These are phyloP conservation scores for Claviceps fusiformis DNA, from an alignment of 2,329 filamentous ascomycete genomes.

Conservation along the genomic window DNA sequence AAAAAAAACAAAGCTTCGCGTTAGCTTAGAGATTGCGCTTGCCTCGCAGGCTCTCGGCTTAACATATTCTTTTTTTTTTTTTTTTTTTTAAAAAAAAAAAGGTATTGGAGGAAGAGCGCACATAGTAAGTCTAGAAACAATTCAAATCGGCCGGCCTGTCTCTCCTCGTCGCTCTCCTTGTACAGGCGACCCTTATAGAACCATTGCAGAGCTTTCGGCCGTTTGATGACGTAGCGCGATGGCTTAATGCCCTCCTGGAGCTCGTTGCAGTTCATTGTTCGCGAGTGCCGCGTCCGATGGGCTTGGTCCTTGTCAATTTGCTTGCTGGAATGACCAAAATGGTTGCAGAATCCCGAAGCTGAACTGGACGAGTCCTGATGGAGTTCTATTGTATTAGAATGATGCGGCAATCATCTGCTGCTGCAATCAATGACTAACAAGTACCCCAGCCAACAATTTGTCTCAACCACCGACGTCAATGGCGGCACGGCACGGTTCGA, in stretches of 20 bases:
- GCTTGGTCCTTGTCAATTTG: background rate
- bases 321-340: too few species aligned
- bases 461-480: background rate
- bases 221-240: constrained; percentile 22
- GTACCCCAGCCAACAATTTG: background rate
- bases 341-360: too few species aligned
- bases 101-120: constrained; percentile 7
- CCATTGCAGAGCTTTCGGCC: constrained; percentile 29
- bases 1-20: too few species aligned
- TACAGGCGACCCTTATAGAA: constrained; percentile 28
- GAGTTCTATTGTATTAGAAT: too few species aligned
- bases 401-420: too few species aligned
- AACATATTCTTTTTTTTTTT: too few species aligned
- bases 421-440: too few species aligned
- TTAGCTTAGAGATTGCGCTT: background rate
- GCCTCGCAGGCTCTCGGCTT: background rate
- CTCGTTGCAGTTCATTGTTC: constrained; percentile 24
- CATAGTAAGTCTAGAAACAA: constrained; percentile 36
- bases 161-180: constrained; percentile 28
- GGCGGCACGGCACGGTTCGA: background rate
- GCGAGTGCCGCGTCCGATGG: background rate
- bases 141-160: constrained; percentile 32
- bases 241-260: constrained; percentile 18
- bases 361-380: too few species aligned
- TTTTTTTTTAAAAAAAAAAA: too few species aligned